Evolutionary conservation across 1,284 basidiomycete genomes (phyloP).

Genomic region (Ganoderma boninense): DNA sequence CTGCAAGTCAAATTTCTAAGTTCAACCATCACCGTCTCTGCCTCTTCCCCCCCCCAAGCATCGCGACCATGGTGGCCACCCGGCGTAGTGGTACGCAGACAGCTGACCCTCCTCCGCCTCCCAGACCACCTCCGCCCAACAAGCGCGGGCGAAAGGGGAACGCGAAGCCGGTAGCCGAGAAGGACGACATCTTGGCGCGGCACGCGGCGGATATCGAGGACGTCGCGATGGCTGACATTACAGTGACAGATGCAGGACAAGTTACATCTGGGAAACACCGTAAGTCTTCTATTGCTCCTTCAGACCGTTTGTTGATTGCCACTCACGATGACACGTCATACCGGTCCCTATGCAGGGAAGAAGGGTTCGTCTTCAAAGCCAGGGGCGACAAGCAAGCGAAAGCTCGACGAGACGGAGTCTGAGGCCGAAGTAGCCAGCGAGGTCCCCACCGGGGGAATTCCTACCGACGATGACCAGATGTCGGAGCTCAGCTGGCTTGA

Average conservation of each 20-base stretch:
- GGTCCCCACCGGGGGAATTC: not conserved
- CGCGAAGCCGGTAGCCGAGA: not conserved
- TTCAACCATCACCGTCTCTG: not conserved
- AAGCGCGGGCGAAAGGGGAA: not conserved
- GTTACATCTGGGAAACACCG: not conserved
- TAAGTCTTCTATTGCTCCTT: not conserved
- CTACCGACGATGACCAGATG: not conserved
- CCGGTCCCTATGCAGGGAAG: not conserved
- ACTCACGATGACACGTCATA: not conserved
- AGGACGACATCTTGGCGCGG: not conserved
- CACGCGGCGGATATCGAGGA: not conserved
- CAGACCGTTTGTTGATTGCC: not conserved
- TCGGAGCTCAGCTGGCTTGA: not conserved
- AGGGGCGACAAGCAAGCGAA: not conserved
- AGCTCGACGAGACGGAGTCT: not conserved
- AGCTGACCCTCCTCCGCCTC: not conserved
- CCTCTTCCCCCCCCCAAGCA: not conserved
- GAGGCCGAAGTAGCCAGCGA: not conserved
- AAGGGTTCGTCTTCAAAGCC: not conserved
- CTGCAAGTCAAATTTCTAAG: not conserved
- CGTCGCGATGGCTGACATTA: not conserved
- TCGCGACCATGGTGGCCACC: not conserved
- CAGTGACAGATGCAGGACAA: too few species aligned
- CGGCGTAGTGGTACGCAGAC: not conserved
- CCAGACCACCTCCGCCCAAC: not conserved